Percentiles rank a stretch among this genome's conserved stretches.
Evolutionary conservation across 2,329 filamentous ascomycete genomes (phyloP).

Genomic region (Massarina eburnea): DNA sequence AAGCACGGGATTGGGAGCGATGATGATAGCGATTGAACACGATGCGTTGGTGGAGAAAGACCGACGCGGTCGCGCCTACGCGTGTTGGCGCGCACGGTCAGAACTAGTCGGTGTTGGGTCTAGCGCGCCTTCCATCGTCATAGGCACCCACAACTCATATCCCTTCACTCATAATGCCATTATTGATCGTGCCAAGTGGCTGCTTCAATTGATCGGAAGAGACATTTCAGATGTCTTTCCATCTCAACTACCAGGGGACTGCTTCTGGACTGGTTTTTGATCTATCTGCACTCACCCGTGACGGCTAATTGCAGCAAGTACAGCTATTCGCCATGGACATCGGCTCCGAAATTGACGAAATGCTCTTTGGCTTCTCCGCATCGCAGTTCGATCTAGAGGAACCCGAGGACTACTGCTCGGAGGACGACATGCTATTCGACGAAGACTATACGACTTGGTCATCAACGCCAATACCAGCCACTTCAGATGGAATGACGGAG

Average conservation of each 20-base stretch:
- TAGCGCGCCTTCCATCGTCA: slow-evolving; percentile 9
- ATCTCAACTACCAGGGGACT: too few species aligned
- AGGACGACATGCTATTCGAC: slow-evolving; percentile 27
- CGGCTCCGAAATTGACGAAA: slow-evolving; percentile 26
- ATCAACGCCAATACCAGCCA: neutral
- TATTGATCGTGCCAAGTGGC: too few species aligned
- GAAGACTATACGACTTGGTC: neutral
- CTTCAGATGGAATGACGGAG: neutral
- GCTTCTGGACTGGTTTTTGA: neutral
- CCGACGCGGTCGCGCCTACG: slow-evolving; percentile 29
- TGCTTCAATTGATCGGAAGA: neutral
- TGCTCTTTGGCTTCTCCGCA: slow-evolving; percentile 27
- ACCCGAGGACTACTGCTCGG: slow-evolving; percentile 13
- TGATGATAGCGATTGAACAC: neutral
- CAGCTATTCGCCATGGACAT: slow-evolving; percentile 19
- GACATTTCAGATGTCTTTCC: neutral
- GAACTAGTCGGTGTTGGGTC: slow-evolving; percentile 1
- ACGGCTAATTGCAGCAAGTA: neutral
- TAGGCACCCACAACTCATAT: neutral
- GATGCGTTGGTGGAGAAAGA: slow-evolving; percentile 14
- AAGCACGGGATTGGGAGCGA: slow-evolving; percentile 3
- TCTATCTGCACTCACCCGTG: neutral
- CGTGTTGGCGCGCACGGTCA: slow-evolving; percentile 25
- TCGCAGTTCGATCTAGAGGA: slow-evolving; percentile 20
- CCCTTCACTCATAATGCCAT: neutral